Conservation (phyloP, 495 filamentous ascomycete genomes). For the Annulohypoxylon nitens region DNA sequence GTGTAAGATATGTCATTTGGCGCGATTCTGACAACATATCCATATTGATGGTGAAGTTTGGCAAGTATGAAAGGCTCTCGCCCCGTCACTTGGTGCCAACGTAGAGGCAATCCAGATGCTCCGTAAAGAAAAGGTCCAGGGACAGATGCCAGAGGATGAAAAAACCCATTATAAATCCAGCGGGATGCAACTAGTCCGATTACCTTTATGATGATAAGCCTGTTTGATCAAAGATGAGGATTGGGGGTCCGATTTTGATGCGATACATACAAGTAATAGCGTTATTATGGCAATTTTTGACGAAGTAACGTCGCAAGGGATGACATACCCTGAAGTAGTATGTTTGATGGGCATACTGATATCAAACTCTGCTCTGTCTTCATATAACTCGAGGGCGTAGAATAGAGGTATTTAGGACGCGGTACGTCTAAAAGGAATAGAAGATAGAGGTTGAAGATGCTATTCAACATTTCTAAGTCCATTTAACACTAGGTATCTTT, state of each 20-base stretch:
- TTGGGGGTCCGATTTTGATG: background rate
- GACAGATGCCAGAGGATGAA: slow-evolving; percentile 5
- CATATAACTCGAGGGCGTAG: background rate
- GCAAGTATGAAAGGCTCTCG: slow-evolving; percentile 7
- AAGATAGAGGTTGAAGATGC: background rate
- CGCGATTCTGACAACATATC: background rate
- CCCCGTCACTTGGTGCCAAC: slow-evolving; percentile 5
- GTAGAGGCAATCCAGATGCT: background rate
- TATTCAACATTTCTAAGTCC: background rate
- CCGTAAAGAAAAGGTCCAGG: slow-evolving; percentile 11
- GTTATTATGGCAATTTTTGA: background rate
- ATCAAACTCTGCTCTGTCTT: no score
- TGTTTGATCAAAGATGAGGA: background rate
- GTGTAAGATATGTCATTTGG: slow-evolving; percentile 17
- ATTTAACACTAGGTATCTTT: no score
- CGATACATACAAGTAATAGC: background rate
- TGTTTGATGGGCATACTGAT: background rate
- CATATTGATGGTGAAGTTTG: slow-evolving; percentile 6
- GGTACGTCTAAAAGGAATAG: background rate
- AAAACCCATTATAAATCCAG: background rate
- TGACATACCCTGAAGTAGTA: background rate
- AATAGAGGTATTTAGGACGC: background rate
- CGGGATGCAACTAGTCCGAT: background rate
- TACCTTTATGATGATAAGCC: background rate
- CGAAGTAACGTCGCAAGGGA: background rate